Evolutionary conservation across 139 green algal genomes (phyloP).

Genomic region (Closterium sp.): DNA sequence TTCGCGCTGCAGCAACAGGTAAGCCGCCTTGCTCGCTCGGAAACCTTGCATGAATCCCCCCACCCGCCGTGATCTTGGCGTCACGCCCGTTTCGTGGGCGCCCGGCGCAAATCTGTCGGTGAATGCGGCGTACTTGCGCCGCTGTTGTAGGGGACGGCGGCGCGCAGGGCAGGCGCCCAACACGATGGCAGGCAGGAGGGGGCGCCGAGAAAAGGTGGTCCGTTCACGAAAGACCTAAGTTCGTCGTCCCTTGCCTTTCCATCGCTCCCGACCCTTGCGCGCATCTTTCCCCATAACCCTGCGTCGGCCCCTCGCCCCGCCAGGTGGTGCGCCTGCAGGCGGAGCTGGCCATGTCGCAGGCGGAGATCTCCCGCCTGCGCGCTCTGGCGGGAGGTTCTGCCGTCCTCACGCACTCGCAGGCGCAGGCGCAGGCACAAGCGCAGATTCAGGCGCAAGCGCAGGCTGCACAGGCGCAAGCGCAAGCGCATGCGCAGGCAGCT

Average conservation of each 20-base stretch:
- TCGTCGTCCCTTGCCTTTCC: background rate
- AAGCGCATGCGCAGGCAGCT: background rate
- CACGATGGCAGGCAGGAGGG: background rate
- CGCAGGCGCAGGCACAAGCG: background rate
- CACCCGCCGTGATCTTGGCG: background rate
- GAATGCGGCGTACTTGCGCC: too few species aligned
- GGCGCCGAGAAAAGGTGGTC: background rate
- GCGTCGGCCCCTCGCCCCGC: background rate
- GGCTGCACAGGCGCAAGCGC: background rate
- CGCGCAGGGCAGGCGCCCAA: background rate
- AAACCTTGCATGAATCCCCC: background rate
- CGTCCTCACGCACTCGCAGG: background rate
- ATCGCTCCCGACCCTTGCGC: background rate
- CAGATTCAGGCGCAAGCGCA: background rate
- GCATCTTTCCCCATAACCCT: background rate
- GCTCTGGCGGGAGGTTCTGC: background rate
- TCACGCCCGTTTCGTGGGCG: background rate
- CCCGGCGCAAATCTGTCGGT: too few species aligned
- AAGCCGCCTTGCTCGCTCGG: background rate
- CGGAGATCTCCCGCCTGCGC: constrained; percentile 38
- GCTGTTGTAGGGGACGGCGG: background rate
- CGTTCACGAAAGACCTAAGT: background rate
- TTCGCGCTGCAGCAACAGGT: constrained; percentile 47
- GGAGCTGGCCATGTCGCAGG: constrained; percentile 42
- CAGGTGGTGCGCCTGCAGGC: constrained; percentile 46